Base-by-base conservation (phyloP, 805 yeast genomes). In the Aciculoconidium aculeatum region DNA sequence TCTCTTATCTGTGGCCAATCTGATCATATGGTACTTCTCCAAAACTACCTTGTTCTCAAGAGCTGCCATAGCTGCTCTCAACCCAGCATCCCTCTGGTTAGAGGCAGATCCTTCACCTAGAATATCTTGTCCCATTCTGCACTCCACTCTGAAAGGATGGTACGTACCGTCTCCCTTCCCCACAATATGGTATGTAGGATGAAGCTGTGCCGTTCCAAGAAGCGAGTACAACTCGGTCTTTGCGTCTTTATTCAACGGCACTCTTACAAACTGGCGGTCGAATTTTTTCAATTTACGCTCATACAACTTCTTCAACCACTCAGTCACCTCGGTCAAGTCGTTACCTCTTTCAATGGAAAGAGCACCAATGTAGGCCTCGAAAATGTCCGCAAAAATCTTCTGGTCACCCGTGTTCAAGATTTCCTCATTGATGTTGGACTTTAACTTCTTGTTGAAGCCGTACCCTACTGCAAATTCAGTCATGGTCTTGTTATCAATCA, bases 321-420 rank as follows among this genome's bases (percentile, higher is more conserved):
- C 53, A 39, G 68, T 67, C 5, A 81, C 67, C 13, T 54, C 65
- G 2, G 59, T 50, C 28, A 70, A 58, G 36, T 75, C 71, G 11
- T 58, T 53, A 8, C 58, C 58, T 22, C 70, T 61, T 39, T 83
- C 94, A 13, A 74, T 62, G 6, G 70, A 69, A 17, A 90, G 54
- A 0, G 94, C 98, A 5, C 95, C 97, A 25, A 92, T 68, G 42
- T 90, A 90, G 0, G 97, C 96, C 56, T 92, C 98, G 50, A 90
- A 84, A 0, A 82, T 76, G 63, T 90, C 98, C 0, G 97, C 95
- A 46, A 70, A 71, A 4, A 82, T 61, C 49, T 92, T 92, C 39
- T 71, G 71, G 35, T 69, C 74, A 6, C 84, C 83, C 18, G 61
- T 58, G 16, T 56, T 51, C 30, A 69, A 63, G 9, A 62, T 45